A percentile compares a stretch with the other conserved stretches of the same genome.
Evolutionary conservation across 306 rosid genomes (phyloP).

Genomic region (Trifolium subterraneum): DNA sequence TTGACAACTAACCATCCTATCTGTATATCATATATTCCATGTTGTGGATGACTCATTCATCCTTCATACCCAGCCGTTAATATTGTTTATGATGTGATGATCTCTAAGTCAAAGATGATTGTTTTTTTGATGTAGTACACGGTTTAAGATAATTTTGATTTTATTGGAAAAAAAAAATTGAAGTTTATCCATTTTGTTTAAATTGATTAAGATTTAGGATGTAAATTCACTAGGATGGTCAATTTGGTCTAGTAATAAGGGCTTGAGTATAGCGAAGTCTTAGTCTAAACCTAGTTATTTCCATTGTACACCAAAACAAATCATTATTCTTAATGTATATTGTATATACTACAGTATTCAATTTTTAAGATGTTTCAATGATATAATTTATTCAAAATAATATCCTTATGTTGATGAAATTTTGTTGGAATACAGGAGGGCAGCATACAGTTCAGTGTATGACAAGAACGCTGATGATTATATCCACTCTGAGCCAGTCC

Average conservation of each 20-base stretch:
- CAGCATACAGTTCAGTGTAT: constrained; percentile 64
- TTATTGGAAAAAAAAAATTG: not conserved
- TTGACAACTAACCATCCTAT: constrained; percentile 10
- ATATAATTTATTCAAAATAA: not conserved
- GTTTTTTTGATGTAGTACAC: not conserved
- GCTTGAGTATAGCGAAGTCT: not conserved
- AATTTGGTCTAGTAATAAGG: not conserved
- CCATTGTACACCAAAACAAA: not conserved
- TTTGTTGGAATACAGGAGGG: constrained; percentile 55
- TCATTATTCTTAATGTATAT: not conserved
- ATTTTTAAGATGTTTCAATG: not conserved
- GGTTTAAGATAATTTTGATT: not conserved
- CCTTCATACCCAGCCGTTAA: not conserved
- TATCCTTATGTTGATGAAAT: not conserved
- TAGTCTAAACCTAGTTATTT: not conserved
- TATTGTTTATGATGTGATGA: too few relatives aligned
- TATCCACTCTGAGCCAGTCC: constrained; percentile 51
- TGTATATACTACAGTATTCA: not conserved
- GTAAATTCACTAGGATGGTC: not conserved
- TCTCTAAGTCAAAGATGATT: not conserved
- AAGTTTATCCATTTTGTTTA: not conserved
- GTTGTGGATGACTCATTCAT: constrained; percentile 11
- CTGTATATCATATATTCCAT: not conserved
- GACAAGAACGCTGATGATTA: constrained; percentile 89
- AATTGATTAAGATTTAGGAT: not conserved